Base-by-base conservation (phyloP, 345 rosid species). In the Diplotaxis tenuifolia region DNA sequence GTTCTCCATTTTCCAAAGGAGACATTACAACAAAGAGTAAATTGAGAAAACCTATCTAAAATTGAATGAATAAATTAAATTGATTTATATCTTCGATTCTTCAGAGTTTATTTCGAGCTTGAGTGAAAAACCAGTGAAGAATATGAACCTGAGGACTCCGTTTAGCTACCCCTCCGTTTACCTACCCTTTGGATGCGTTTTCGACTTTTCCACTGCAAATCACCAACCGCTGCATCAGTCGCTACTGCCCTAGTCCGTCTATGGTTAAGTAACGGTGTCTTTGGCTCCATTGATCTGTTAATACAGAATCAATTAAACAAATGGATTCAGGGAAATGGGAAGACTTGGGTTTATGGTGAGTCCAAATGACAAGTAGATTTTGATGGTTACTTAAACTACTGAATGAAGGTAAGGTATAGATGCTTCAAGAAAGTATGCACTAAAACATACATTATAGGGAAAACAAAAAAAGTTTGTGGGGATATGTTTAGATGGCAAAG, bases 171-270 rank as follows among this genome's bases (percentile, higher is more conserved):
- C 96, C 87, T 82, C 74, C 72, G 82, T 71, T 80, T 87, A 14
- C 83, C 84, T 40, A 72, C 78, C 73, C 96, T 83, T 79, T 89
- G 78, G 75, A 81, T 80, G 28, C 90, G 91, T 90, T 94, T 94
- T 71, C 85, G 82, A 53, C 67, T 85, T 45, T 50, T 83, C 98
- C 98, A 91, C 84, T 84, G 69, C 23, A 89, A 70, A 19, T 36
- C 53, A 73, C 71, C 86, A 27, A 57, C 10, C 2, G 22, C 42
- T 11, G 69, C 59, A 73, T 5, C 73, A 16, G 70, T 12, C 4
- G 12, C 68, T 5, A 34, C 34, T 20, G 9, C 60, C 60, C 56
- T 77, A 59, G 16, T 67, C 57, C 61, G 71, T 38, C 54, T 65
- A 52, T 78, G 88, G 40, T 69, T 77, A 0, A 82, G 84, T 32